Evolutionary conservation across 2,329 filamentous ascomycete genomes (phyloP).

Genomic region (Emergomyces orientalis): DNA sequence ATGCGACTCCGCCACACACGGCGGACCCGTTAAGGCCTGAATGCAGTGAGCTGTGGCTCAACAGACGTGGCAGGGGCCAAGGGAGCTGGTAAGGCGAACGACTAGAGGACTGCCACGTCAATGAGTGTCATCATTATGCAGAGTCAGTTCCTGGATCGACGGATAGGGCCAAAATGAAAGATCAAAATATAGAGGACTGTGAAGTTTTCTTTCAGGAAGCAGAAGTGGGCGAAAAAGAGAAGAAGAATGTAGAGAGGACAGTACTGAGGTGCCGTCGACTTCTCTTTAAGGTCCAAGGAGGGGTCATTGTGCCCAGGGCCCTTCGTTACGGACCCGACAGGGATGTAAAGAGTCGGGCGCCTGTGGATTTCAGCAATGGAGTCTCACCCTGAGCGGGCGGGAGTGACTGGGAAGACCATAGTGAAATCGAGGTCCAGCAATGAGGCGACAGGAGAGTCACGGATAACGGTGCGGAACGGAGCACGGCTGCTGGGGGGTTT

Average conservation of each 20-base stretch:
- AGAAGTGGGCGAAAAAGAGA: neutral
- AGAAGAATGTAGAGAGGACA: neutral
- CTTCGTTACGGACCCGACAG: neutral
- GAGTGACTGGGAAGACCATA: conserved; percentile 1
- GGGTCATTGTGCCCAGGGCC: neutral
- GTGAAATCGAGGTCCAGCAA: neutral
- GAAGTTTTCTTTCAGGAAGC: neutral
- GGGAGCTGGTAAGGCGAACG: neutral
- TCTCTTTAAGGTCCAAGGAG: conserved; percentile 6
- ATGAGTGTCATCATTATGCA: conserved; percentile 6
- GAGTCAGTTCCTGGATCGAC: neutral
- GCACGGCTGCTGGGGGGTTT: neutral
- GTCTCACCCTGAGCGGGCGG: neutral
- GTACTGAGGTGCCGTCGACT: neutral
- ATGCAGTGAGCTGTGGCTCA: conserved; percentile 10
- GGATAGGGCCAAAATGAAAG: neutral
- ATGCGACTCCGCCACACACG: conserved; percentile 13
- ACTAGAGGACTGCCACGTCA: conserved; percentile 26
- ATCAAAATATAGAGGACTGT: neutral
- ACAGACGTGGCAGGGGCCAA: conserved; percentile 4
- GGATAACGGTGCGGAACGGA: conserved; percentile 9
- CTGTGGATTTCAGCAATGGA: conserved; percentile 1
- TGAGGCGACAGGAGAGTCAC: conserved; percentile 4
- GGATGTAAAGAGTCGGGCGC: conserved; percentile 4
- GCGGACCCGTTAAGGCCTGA: conserved; percentile 5